Evolutionary conservation across 2,329 filamentous ascomycete species (phyloP), one percentile per base, ranked within the genome.

Genomic region (Didymella pinodella): DNA sequence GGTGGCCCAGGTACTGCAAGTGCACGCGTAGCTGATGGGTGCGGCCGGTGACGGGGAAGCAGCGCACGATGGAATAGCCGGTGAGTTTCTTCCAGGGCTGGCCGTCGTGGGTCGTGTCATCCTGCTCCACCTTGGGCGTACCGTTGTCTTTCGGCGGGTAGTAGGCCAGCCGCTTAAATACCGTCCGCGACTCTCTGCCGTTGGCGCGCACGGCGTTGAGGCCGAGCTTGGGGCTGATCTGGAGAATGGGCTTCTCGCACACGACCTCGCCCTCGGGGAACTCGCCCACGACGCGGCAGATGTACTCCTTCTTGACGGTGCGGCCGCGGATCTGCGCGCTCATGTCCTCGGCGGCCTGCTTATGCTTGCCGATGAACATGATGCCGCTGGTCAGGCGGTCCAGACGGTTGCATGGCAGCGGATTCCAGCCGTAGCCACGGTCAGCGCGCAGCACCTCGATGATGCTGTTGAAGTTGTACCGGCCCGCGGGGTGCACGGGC

Each of bases 1-100:
- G 95, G 73, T 98, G 91, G 1, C 95, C 95, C 3, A 99, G 82
- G 76, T 92, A 96, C 74, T 99, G 95, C 16, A 99, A 84, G 72
- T 99, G 95, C 18, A 99, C 95, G 32, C 95, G 88, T 48, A 99
- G 85, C 76, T 99, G 95, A 73, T 99, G 95, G 12, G 95, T 99
- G 49, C 95, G 87, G 0, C 95, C 95, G 0, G 95, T 99, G 28
- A 98, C 86, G 0, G 95, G 95, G 57, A 96, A 85, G 75, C 95
- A 98, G 67, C 95, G 90, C 16, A 99, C 93, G 64, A 99, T 92
- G 28, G 93, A 97, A 78, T 98, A 98, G 34, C 93, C 93, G 69
- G 89, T 84, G 3, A 79, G 75, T 54, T 82, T 81, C 61, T 82
- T 81, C 71, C 86, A 86, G n/a, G 79, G 80, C 56, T 81, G 74